Base-by-base conservation (phyloP, 2,329 filamentous ascomycete genomes). In the Verticillium alfalfae region DNA sequence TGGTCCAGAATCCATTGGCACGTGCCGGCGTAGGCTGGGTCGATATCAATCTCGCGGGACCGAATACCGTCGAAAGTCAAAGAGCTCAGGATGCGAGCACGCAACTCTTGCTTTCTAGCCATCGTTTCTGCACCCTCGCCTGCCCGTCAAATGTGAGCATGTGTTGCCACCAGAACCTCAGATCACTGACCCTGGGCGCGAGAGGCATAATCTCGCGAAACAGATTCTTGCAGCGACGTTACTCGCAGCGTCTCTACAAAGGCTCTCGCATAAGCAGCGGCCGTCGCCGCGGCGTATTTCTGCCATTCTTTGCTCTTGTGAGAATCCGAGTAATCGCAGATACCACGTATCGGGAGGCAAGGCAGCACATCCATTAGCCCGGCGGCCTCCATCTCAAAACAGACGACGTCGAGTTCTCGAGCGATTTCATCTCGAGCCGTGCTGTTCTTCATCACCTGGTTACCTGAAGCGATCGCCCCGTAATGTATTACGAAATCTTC, bases 1-100 rank as follows among this genome's bases (percentile, higher is more conserved):
- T 66, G 67, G 2, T 69, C 59, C 1, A 79, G 64, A 0, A 82
- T 67, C 79, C 78, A 81, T 62, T 69, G 66, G 63, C 76, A 81
- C 1, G 78, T 78, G 34, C 69, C 70, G 0, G 65, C 60, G 62
- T 79, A 68, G 0, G 77, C 77, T 0, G 68, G 64, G 57, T 71
- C 73, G 56, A 82, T 76, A 0, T 57, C 73, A 2, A 64, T 66
- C 12, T 75, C 70, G 0, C 76, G 75, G 38, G 71, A 66, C 61
- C 78, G 70, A 0, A 79, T 75, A 37, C 77, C 69, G 0, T 73
- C 66, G 18, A 79, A 80, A 18, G 63, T 60, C 0, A 80, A 65
- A 0, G 72, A 75, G 26, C 26, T 26, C 26, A 26, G 26, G 26
- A 26, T 26, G 26, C 26, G 26, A 26, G 26, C 26, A 26, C 26